phyloP scores from a whole-genome alignment of 2,329 filamentous ascomycete genomes.

The Ophiosphaerella korrae region DNA sequence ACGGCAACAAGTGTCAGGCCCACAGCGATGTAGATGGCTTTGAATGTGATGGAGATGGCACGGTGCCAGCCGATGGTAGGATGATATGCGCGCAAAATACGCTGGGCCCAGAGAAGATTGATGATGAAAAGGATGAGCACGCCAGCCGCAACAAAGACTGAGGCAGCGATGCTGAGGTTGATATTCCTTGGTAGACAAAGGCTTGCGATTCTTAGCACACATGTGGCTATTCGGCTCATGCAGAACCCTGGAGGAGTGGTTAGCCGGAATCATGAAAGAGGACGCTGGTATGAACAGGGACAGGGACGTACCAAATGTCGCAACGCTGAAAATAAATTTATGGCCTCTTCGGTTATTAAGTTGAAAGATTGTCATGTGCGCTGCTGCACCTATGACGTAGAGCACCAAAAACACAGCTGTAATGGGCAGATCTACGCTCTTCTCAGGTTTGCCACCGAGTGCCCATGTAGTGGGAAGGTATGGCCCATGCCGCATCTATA shows the following conservation, averaged over 20 bases:
- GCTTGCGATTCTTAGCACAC: slow-evolving; percentile 38
- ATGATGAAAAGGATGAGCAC: slow-evolving; percentile 75
- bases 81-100: slow-evolving; percentile 74
- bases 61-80: slow-evolving; percentile 71
- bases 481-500: slow-evolving; percentile 10
- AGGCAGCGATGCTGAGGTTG: slow-evolving; percentile 60
- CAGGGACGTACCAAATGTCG: slow-evolving; percentile 42
- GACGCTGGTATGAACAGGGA: not conserved
- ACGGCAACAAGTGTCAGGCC: slow-evolving; percentile 66
- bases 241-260: slow-evolving; percentile 41
- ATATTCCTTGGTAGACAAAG: slow-evolving; percentile 46
- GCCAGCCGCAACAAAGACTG: slow-evolving; percentile 73
- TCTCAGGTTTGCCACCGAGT: slow-evolving; percentile 44
- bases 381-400: slow-evolving; percentile 43
- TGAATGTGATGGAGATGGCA: slow-evolving; percentile 58
- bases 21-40: slow-evolving; percentile 63
- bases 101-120: slow-evolving; percentile 76
- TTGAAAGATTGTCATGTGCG: slow-evolving; percentile 50
- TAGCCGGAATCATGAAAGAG: no score
- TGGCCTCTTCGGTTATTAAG: slow-evolving; percentile 43
- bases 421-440: slow-evolving; percentile 47
- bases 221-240: slow-evolving; percentile 51
- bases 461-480: slow-evolving; percentile 32
- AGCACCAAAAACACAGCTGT: slow-evolving; percentile 47
- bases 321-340: slow-evolving; percentile 47